phyloP scores from a whole-genome alignment of 768 basidiomycete species.

The Pholiota microspora region DNA sequence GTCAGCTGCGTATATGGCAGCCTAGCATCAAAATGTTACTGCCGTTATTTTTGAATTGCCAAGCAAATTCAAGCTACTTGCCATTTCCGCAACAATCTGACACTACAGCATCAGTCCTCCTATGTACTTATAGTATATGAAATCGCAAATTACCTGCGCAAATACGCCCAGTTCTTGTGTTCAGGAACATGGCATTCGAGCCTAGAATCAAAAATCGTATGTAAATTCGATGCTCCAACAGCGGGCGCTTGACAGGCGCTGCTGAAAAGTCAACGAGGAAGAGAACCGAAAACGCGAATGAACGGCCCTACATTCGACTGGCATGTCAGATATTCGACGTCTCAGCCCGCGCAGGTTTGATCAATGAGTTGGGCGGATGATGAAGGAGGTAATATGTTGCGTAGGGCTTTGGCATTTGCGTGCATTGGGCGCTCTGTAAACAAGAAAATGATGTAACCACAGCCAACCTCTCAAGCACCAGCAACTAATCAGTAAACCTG shows the following conservation, averaged over 20 bases:
- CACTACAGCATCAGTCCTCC: too few relatives aligned
- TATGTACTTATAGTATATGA: too few relatives aligned
- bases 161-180: too few relatives aligned
- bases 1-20: background rate
- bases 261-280: background rate
- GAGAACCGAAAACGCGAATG: background rate
- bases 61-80: too few relatives aligned
- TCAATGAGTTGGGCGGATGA: background rate
- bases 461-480: too few relatives aligned
- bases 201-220: background rate
- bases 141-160: too few relatives aligned
- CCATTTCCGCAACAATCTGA: background rate
- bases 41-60: background rate
- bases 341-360: background rate
- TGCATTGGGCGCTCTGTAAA: background rate
- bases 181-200: too few relatives aligned
- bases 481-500: too few relatives aligned
- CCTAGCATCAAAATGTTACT: background rate
- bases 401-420: background rate
- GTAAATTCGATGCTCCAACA: background rate
- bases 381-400: background rate
- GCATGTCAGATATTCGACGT: background rate
- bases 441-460: background rate
- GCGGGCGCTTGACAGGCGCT: background rate
- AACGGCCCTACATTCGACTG: background rate